Percentiles rank a stretch among this genome's conserved stretches.
These are phyloP conservation scores for Inga oerstediana DNA, from an alignment of 306 rosid species.

Conservation along the genomic window DNA sequence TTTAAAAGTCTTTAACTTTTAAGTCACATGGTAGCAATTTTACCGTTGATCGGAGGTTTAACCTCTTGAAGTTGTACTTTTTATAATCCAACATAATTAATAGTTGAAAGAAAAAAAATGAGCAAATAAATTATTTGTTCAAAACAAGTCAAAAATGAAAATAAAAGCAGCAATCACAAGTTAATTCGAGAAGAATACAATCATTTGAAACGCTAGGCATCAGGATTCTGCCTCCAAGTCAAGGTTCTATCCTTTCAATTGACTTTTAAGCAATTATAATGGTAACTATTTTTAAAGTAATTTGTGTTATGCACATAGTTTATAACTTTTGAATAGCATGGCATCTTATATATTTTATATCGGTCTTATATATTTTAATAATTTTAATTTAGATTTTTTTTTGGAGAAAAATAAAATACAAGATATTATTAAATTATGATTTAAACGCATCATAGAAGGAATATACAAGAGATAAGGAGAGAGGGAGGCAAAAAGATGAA, in stretches of 20 bases:
- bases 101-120: background rate
- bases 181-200: background rate
- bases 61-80: too few relatives aligned
- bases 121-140: background rate
- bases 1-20: too few relatives aligned
- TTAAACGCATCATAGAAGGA: background rate
- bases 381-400: background rate
- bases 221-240: background rate
- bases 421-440: background rate
- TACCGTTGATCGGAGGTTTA: rapidly evolving
- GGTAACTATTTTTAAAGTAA: too few relatives aligned
- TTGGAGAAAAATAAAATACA: background rate
- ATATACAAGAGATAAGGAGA: background rate
- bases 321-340: too few relatives aligned
- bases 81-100: background rate
- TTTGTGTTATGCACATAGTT: too few relatives aligned
- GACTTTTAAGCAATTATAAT: too few relatives aligned
- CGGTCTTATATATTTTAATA: too few relatives aligned
- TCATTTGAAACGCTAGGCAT: background rate
- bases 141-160: background rate
- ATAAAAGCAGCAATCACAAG: background rate
- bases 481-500: background rate
- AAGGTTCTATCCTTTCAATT: background rate
- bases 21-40: too few relatives aligned
- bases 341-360: too few relatives aligned